Evolutionary conservation across 1,139 yeast species (phyloP).

Genomic region (Saccharomycopsis crataegensis): DNA sequence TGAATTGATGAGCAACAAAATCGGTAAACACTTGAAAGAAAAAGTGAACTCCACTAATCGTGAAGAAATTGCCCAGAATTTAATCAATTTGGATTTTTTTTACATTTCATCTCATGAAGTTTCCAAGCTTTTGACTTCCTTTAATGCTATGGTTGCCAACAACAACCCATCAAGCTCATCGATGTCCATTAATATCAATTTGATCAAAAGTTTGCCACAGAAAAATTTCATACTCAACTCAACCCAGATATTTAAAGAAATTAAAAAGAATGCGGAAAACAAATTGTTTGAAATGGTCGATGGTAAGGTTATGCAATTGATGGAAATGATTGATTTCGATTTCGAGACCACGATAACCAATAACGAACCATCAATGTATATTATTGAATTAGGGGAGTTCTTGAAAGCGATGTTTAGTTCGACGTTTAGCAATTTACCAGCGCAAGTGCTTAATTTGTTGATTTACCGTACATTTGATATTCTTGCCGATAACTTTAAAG

Average conservation of each 20-base stretch:
- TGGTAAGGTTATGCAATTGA: slow-evolving; percentile 65
- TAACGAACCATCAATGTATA: slow-evolving; percentile 62
- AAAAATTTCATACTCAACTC: slow-evolving; percentile 45
- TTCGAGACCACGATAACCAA: slow-evolving; percentile 54
- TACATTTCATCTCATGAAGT: slow-evolving; percentile 44
- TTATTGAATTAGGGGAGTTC: slow-evolving; percentile 82
- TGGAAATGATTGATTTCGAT: slow-evolving; percentile 82
- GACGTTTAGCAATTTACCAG: slow-evolving; percentile 78
- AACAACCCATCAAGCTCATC: slow-evolving; percentile 21
- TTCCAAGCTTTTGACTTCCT: slow-evolving; percentile 32
- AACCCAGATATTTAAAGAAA: slow-evolving; percentile 44
- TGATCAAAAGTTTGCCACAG: slow-evolving; percentile 28
- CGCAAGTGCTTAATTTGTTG: slow-evolving; percentile 67
- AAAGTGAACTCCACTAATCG: slow-evolving; percentile 70
- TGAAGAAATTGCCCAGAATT: slow-evolving; percentile 85
- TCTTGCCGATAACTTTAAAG: slow-evolving; percentile 64
- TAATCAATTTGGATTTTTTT: slow-evolving; percentile 83
- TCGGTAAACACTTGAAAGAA: slow-evolving; percentile 57
- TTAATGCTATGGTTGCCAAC: slow-evolving; percentile 28
- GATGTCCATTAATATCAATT: slow-evolving; percentile 12
- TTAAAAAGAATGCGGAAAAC: slow-evolving; percentile 71
- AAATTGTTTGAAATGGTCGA: slow-evolving; percentile 78
- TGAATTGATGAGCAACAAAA: slow-evolving; percentile 57
- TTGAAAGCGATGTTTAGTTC: slow-evolving; percentile 81
- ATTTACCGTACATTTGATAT: slow-evolving; percentile 84